These are phyloP conservation scores for Penicillium sp. DNA, from an alignment of 2,329 filamentous ascomycete genomes.

Conservation along the genomic window DNA sequence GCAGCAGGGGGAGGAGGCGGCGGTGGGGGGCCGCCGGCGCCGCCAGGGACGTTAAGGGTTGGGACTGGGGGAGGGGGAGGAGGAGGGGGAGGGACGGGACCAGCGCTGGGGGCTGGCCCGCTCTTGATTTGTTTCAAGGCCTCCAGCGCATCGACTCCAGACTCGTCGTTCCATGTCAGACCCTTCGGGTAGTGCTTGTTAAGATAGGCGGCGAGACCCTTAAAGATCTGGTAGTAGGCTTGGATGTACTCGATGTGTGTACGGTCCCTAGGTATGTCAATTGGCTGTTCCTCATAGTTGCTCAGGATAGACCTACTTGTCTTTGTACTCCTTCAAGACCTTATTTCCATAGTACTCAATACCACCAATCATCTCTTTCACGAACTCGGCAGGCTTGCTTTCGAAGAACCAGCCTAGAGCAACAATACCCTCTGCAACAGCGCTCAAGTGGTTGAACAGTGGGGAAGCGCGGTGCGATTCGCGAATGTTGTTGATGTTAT, in stretches of 20 bases:
- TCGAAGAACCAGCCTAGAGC: slow-evolving; percentile 90
- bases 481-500: slow-evolving; percentile 75
- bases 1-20: slow-evolving; percentile 62
- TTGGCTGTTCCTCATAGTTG: not conserved
- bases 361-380: slow-evolving; percentile 77
- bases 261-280: slow-evolving; percentile 60
- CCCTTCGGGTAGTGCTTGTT: slow-evolving; percentile 79
- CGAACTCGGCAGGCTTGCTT: slow-evolving; percentile 77
- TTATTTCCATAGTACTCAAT: slow-evolving; percentile 95
- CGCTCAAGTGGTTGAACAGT: slow-evolving; percentile 77
- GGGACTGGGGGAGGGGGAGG: slow-evolving; percentile 53
- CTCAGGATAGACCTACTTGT: slow-evolving; percentile 55
- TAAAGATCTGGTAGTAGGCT: slow-evolving; percentile 89
- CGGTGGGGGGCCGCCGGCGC: slow-evolving; percentile 61
- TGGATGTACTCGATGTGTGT: slow-evolving; percentile 86
- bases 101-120: slow-evolving; percentile 34
- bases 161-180: slow-evolving; percentile 81
- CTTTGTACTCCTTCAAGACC: slow-evolving; percentile 87
- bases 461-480: slow-evolving; percentile 76
- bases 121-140: slow-evolving; percentile 61
- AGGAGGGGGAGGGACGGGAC: slow-evolving; percentile 40
- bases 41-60: slow-evolving; percentile 51
- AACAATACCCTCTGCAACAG: slow-evolving; percentile 86
- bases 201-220: slow-evolving; percentile 77
- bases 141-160: slow-evolving; percentile 70